phyloP scores from a whole-genome alignment of 1,284 basidiomycete species.

The Sphaerobolus stellatus region DNA sequence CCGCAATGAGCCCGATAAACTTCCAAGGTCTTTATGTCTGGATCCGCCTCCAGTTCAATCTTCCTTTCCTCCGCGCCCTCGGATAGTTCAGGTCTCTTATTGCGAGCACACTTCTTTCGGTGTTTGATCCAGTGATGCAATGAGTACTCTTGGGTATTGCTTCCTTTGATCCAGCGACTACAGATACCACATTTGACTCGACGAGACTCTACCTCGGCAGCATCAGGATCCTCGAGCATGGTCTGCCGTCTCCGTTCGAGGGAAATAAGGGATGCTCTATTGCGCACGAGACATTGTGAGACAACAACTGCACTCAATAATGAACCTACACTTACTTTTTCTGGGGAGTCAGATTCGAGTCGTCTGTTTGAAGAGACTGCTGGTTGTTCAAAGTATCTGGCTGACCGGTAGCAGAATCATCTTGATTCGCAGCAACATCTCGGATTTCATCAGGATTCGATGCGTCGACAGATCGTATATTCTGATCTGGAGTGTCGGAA shows the following conservation, averaged over 20 bases:
- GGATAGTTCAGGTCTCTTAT: background rate
- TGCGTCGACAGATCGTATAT: too few species aligned
- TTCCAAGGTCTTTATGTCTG: conserved; percentile 34
- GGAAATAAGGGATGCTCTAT: conserved; percentile 2
- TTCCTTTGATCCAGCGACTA: conserved; percentile 55
- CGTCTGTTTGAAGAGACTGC: too few species aligned
- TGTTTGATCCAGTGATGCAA: conserved; percentile 12
- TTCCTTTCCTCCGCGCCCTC: conserved; percentile 3
- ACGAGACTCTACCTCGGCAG: conserved; percentile 58
- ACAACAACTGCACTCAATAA: background rate
- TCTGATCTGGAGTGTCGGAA: too few species aligned
- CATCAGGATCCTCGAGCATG: conserved; percentile 3
- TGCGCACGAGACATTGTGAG: background rate
- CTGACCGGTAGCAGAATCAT: too few species aligned
- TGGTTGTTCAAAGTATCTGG: too few species aligned
- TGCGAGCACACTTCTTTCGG: conserved; percentile 6
- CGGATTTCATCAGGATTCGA: too few species aligned
- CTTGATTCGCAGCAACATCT: too few species aligned
- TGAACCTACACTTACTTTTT: conserved; percentile 1
- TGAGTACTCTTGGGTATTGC: conserved; percentile 12
- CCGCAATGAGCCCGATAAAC: conserved; percentile 54
- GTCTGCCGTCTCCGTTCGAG: conserved; percentile 3
- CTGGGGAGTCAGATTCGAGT: background rate
- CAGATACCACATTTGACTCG: conserved; percentile 71
- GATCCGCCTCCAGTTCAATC: conserved; percentile 4